These are phyloP conservation scores for Plasmodium reichenowi DNA, from an alignment of 169 alveolate species.

Conservation along the genomic window DNA sequence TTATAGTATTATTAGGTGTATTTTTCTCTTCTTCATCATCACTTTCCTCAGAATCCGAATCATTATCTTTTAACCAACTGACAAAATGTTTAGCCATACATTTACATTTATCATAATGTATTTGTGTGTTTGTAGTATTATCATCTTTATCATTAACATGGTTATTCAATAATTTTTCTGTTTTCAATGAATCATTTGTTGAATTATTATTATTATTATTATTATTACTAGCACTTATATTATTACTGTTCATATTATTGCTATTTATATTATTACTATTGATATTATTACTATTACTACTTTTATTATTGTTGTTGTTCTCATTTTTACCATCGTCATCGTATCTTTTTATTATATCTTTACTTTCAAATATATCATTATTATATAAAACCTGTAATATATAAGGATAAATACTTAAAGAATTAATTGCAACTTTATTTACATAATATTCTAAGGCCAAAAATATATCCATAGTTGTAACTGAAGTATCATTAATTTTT, in stretches of 20 bases:
- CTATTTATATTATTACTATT: slow-evolving; percentile 68
- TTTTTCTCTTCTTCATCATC: slow-evolving; percentile 76
- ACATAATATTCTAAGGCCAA: slow-evolving; percentile 86
- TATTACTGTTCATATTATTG: no score
- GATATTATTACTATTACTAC: slow-evolving; percentile 56
- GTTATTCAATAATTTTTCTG: no score
- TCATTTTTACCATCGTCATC: slow-evolving; percentile 20
- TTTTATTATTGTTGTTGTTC: slow-evolving; percentile 39
- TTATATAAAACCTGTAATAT: slow-evolving; percentile 86
- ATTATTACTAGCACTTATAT: no score
- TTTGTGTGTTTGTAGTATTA: no score
- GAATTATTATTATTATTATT: no score
- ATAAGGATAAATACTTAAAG: slow-evolving; percentile 86
- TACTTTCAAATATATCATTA: slow-evolving; percentile 86
- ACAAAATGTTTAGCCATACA: slow-evolving; percentile 88
- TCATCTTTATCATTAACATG: no score
- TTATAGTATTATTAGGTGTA: slow-evolving; percentile 31
- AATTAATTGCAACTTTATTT: slow-evolving; percentile 82
- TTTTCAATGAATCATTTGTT: no score
- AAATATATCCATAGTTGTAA: slow-evolving; percentile 85
- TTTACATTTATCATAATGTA: slow-evolving; percentile 72
- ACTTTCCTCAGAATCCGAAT: slow-evolving; percentile 78
- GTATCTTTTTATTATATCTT: slow-evolving; percentile 84
- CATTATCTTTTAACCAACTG: slow-evolving; percentile 85
- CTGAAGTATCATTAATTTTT: slow-evolving; percentile 83